Base-by-base conservation (phyloP, 2,329 filamentous ascomycete species). In the Pseudopyrenochaeta lycopersici region DNA sequence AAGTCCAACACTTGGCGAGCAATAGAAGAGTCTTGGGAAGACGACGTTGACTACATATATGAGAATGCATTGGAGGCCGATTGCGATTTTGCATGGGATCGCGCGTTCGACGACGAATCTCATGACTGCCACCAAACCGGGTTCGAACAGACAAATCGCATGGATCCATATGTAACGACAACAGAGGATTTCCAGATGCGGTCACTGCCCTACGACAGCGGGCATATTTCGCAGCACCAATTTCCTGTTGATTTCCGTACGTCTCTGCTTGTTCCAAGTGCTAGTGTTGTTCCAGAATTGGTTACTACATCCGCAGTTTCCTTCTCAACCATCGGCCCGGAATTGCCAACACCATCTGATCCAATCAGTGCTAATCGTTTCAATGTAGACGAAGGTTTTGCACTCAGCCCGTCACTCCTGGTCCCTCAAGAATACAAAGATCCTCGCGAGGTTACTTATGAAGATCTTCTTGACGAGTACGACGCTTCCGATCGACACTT, bases 41-140 rank as follows among this genome's bases (percentile, higher is more conserved):
- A 85, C 33, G 84, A 86, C 54, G 84, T 88, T 50, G 85, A 87
- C 59, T 87, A 84, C 63, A 85, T 83, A 63, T 87, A 87, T 60
- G 82, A 86, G 55, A 81, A 85, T 64, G 83, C 82, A 21, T 81
- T 84, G 5, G 85, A 87, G 68, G 84, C 85, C 1, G 82, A 84
- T 46, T 86, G 82, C 58, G 79, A 88, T 56, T 86, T 85, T 52
- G 83, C 87, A 53, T 87, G 85, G 84, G 77, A 81, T 50, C 75
- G 66, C 33, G 57, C 58, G 20, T 75, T 66, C 7, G 62, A 61
- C 21, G 62, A 68, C n/a, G 60, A 57, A 27, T 66, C 45, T 64
- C 56, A 45, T 68, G 75, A 78, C 46, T 70, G 77, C 46, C 76
- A 77, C 30, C 55, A 52, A n/a, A 36, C 39, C 12, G 47, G 14